phyloP scores from a whole-genome alignment of 352 stramenopile species.

The Phytophthora palmivora region DNA sequence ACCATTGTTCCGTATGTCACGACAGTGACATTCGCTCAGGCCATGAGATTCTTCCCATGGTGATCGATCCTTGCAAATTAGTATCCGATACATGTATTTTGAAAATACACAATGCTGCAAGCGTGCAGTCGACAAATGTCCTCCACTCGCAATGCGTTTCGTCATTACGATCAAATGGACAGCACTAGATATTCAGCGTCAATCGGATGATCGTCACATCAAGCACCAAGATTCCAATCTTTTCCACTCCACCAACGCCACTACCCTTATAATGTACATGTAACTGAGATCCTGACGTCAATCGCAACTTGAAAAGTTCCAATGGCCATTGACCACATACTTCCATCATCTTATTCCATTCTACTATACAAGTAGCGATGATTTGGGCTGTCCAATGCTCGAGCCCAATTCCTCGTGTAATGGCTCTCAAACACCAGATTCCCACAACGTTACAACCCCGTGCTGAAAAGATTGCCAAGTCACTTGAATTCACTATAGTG shows the following conservation, averaged over 20 bases:
- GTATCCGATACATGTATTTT: no score
- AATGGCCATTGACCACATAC: not conserved
- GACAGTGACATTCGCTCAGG: no score
- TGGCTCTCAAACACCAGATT: not conserved
- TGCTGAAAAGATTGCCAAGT: not conserved
- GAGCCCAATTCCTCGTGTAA: no score
- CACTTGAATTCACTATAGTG: not conserved
- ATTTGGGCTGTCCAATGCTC: slow-evolving; percentile 17
- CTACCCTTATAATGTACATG: no score
- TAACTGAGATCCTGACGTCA: no score
- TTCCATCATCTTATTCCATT: slow-evolving; percentile 4
- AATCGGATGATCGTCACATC: slow-evolving; percentile 16
- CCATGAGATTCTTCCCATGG: no score
- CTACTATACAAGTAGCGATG: not conserved
- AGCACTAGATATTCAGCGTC: not conserved
- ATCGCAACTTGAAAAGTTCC: not conserved
- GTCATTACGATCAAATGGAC: not conserved
- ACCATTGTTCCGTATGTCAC: not conserved
- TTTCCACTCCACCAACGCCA: no score
- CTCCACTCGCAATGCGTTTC: no score
- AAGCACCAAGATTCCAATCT: not conserved
- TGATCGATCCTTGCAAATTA: no score
- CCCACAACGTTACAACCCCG: not conserved
- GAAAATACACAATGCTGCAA: no score
- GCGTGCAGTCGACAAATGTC: no score